phyloP scores from a whole-genome alignment of 1,284 basidiomycete species.

The Sporisorium sorghi region DNA sequence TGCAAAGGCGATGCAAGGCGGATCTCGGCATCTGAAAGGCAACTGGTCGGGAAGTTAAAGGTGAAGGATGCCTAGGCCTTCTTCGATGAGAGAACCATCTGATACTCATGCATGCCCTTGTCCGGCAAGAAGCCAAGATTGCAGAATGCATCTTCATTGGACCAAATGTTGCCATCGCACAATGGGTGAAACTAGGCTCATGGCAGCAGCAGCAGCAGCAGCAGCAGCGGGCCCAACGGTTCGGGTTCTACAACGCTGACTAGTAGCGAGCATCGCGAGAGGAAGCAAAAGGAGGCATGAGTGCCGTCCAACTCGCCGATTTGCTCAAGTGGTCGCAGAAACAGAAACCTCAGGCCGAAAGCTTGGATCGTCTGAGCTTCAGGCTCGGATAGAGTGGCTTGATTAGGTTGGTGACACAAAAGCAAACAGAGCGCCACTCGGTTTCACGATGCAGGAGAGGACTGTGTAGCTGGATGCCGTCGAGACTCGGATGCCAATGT shows the following conservation, averaged over 20 bases:
- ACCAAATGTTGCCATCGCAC: not conserved
- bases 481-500: not conserved
- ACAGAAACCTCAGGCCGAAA: no score
- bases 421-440: not conserved
- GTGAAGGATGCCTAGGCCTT: conserved; percentile 10
- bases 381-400: no score
- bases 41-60: not conserved
- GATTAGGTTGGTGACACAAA: no score
- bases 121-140: not conserved
- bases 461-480: not conserved
- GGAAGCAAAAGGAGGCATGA: not conserved
- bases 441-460: not conserved
- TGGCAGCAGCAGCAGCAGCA: no score
- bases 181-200: not conserved
- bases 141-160: not conserved
- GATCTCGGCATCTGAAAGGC: not conserved
- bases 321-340: no score
- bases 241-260: not conserved
- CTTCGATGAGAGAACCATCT: conserved; percentile 2
- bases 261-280: not conserved
- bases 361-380: no score
- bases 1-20: not conserved
- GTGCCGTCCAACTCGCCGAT: not conserved
- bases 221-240: not conserved
- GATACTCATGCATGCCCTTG: not conserved